phyloP scores from a whole-genome alignment of 768 basidiomycete genomes.

The Trametes cubensis region DNA sequence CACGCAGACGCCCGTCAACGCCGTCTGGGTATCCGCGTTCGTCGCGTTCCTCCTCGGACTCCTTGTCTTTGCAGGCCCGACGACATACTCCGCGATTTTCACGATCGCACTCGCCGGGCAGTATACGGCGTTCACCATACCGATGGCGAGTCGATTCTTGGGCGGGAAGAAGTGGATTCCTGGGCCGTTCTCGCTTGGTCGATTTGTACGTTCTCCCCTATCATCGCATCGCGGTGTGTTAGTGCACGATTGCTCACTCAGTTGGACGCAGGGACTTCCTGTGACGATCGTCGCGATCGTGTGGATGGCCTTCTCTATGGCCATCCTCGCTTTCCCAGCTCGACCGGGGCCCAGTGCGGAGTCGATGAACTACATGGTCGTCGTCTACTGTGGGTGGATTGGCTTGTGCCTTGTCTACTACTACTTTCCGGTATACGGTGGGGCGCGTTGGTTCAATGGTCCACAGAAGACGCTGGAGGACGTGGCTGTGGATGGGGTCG shows the following conservation, averaged over 20 bases:
- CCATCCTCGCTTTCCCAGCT: too few relatives aligned
- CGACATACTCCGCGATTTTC: conserved; percentile 43
- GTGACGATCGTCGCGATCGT: too few relatives aligned
- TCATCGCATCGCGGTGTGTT: too few relatives aligned
- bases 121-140: conserved; percentile 37
- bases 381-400: conserved; percentile 37
- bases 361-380: conserved; percentile 41
- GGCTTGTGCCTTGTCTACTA: conserved; percentile 38
- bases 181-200: conserved; percentile 41
- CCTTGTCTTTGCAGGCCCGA: conserved; percentile 59
- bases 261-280: too few relatives aligned
- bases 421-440: conserved; percentile 34
- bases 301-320: too few relatives aligned
- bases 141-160: conserved; percentile 37
- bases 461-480: conserved; percentile 8
- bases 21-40: conserved; percentile 54
- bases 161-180: conserved; percentile 33
- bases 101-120: conserved; percentile 27
- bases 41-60: conserved; percentile 54
- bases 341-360: too few relatives aligned
- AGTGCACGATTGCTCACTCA: too few relatives aligned
- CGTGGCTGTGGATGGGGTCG: too few relatives aligned
- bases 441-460: conserved; percentile 27
- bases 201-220: conserved; percentile 28
- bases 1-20: conserved; percentile 58